These are phyloP conservation scores for Ceratocystis huliohia DNA, from an alignment of 2,329 filamentous ascomycete genomes.

Conservation along the genomic window DNA sequence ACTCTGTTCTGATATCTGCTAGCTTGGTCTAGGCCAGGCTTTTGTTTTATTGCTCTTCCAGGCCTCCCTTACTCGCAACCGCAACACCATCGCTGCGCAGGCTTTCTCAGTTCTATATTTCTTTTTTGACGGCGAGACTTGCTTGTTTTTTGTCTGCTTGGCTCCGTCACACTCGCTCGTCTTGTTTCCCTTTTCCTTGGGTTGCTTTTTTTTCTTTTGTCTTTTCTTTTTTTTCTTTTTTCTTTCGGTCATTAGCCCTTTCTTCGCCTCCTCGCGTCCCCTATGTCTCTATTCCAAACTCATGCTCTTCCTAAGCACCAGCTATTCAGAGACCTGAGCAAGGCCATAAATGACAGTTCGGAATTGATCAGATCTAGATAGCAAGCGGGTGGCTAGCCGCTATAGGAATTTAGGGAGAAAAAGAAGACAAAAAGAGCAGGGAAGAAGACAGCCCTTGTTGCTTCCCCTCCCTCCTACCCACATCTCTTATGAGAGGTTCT, in stretches of 20 bases:
- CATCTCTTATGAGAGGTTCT: no score
- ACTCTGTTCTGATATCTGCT: no score
- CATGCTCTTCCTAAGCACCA: background rate
- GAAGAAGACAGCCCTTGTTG: no score
- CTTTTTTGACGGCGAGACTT: no score
- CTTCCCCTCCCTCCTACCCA: no score
- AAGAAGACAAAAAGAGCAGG: no score
- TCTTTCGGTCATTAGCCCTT: background rate
- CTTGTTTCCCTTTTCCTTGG: background rate
- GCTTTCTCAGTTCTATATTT: no score
- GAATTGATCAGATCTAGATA: background rate
- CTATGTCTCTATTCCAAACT: background rate
- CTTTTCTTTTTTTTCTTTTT: background rate
- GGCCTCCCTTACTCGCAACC: background rate
- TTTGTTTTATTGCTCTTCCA: background rate
- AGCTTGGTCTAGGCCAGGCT: background rate
- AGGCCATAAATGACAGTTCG: conserved; percentile 1
- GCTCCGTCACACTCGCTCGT: no score
- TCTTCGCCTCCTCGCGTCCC: conserved; percentile 1
- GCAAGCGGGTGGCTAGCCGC: background rate
- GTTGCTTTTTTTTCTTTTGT: background rate
- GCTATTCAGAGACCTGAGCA: background rate
- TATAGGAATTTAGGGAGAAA: no score
- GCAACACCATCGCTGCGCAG: no score
- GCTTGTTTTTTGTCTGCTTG: no score